Percentiles rank a stretch among this genome's conserved stretches.
Evolutionary conservation across 202 grass and related monocot species (phyloP).

Genomic region (Bolboschoenoplectus hybrid): DNA sequence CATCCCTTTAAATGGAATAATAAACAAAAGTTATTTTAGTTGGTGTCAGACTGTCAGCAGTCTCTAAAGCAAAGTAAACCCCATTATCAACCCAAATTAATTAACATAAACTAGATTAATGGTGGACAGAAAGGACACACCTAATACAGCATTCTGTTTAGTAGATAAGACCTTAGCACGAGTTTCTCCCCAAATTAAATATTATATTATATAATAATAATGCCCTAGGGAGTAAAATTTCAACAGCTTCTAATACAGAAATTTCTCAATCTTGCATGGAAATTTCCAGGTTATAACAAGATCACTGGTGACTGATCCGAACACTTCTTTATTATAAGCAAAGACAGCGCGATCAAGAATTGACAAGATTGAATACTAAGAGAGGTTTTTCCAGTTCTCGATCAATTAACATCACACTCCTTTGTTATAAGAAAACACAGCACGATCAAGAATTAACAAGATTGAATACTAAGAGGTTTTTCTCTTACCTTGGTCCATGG

Average conservation of each 20-base stretch:
- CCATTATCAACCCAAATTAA: conserved; percentile 35
- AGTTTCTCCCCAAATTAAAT: conserved; percentile 9
- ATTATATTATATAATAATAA: neutral
- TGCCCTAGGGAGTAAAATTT: neutral
- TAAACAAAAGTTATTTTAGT: conserved; percentile 27
- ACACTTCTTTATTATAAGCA: neutral
- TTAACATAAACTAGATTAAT: conserved; percentile 17
- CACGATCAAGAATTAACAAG: neutral
- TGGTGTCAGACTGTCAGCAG: conserved; percentile 16
- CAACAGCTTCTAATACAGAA: neutral
- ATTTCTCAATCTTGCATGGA: neutral
- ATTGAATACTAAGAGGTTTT: neutral
- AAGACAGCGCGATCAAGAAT: neutral
- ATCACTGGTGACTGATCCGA: neutral
- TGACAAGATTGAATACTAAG: neutral
- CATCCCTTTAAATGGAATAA: conserved; percentile 12
- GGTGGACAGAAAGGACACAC: conserved; percentile 7
- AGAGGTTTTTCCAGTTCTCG: neutral
- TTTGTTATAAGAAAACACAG: neutral
- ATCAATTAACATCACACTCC: neutral
- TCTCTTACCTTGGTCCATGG: conserved; percentile 32
- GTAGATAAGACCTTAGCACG: conserved; percentile 17
- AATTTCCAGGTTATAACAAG: neutral
- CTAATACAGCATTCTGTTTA: conserved; percentile 13
- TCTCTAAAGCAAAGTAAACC: conserved; percentile 23